phyloP scores from a whole-genome alignment of 2,329 filamentous ascomycete genomes.

The Fusarium sororula region DNA sequence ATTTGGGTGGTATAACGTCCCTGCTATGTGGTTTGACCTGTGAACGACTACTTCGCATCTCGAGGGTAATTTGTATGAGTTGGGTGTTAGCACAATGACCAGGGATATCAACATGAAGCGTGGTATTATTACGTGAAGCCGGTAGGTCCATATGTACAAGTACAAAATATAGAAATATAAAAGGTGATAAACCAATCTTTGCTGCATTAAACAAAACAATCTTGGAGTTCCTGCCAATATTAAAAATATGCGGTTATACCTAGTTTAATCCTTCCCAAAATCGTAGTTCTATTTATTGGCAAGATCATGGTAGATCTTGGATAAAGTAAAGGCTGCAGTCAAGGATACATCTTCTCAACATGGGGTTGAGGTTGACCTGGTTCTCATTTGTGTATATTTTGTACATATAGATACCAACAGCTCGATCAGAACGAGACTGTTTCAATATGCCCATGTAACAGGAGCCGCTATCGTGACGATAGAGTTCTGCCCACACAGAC shows the following conservation, averaged over 20 bases:
- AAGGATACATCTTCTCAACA: fast-evolving
- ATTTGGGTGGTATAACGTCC: neutral
- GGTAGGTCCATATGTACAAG: neutral
- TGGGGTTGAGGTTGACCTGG: neutral
- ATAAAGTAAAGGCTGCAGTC: neutral
- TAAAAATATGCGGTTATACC: neutral
- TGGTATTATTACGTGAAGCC: neutral
- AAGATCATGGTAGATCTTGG: neutral
- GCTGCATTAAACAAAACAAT: neutral
- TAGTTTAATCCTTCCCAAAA: neutral
- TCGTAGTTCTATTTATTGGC: neutral
- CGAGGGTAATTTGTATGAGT: neutral
- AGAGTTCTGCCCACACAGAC: fast-evolving
- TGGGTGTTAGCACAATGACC: neutral
- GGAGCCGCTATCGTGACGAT: neutral
- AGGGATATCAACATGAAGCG: neutral
- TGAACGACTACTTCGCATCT: neutral
- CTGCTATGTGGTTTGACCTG: neutral
- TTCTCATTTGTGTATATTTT: no score
- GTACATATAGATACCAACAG: neutral
- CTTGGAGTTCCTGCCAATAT: neutral
- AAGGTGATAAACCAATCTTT: neutral
- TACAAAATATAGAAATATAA: neutral
- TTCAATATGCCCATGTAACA: neutral
- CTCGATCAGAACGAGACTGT: no score